These are phyloP conservation scores for Sphagnum magellanicum DNA, from an alignment of 228 moss, liverwort and hornwort species.

Conservation along the genomic window DNA sequence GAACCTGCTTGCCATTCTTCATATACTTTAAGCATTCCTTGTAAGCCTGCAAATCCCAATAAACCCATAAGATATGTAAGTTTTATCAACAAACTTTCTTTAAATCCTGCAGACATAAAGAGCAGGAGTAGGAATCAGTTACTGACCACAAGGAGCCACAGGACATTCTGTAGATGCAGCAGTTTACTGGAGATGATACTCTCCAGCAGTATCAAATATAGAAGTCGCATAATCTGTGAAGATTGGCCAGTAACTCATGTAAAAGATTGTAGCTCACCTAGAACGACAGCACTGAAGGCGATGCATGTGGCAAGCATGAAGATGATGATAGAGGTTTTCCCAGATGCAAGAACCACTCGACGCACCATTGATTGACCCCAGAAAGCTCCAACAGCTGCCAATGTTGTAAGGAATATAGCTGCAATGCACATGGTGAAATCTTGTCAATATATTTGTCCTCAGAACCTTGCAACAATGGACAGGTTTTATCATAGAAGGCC, in stretches of 20 bases:
- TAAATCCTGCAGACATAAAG: too few species aligned
- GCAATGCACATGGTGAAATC: background rate
- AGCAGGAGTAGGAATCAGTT: too few species aligned
- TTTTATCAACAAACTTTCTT: background rate
- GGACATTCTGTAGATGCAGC: too few species aligned
- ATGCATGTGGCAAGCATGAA: background rate
- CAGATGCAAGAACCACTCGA: background rate
- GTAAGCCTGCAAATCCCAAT: background rate
- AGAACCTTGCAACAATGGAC: too few species aligned
- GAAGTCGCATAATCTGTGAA: background rate
- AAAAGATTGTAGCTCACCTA: background rate
- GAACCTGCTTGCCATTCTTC: constrained; percentile 1
- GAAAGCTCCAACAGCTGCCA: background rate
- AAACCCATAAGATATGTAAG: background rate
- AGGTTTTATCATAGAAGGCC: too few species aligned
- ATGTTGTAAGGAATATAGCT: background rate
- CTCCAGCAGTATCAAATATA: background rate
- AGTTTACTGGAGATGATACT: background rate
- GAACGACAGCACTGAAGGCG: background rate
- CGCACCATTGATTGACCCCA: background rate
- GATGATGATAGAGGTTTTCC: constrained; percentile 1
- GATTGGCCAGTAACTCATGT: background rate
- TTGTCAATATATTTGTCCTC: too few species aligned
- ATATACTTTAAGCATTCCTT: background rate
- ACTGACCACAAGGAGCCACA: too few species aligned